These are phyloP conservation scores for Rosa chinensis DNA, from an alignment of 306 rosid species.

Conservation along the genomic window DNA sequence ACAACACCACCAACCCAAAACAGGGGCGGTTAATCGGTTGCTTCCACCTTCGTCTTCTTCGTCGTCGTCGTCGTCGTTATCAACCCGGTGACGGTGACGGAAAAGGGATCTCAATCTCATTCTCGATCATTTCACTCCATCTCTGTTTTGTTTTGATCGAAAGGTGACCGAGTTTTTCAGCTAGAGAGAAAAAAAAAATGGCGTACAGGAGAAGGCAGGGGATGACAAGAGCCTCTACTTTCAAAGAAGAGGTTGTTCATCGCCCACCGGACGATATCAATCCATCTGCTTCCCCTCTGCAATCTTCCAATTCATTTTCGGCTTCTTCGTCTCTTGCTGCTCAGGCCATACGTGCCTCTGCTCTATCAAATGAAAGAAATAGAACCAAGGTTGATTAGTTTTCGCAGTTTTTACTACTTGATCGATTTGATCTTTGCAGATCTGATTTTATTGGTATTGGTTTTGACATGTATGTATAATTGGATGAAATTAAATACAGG, in stretches of 20 bases:
- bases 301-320: slow-evolving; percentile 34
- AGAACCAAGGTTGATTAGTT: slow-evolving; percentile 58
- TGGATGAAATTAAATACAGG: slow-evolving; percentile 38
- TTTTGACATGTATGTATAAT: neutral
- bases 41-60: neutral
- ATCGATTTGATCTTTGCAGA: neutral
- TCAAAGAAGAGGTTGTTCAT: slow-evolving; percentile 71
- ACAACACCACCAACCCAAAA: neutral
- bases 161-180: neutral
- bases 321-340: slow-evolving; percentile 61
- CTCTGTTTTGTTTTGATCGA: neutral
- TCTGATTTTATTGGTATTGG: neutral
- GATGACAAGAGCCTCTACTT: slow-evolving; percentile 65
- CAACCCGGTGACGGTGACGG: slow-evolving; percentile 9
- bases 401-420: neutral
- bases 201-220: slow-evolving; percentile 93
- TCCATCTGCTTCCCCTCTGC: slow-evolving; percentile 29
- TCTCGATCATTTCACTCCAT: neutral
- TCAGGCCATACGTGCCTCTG: slow-evolving; percentile 77
- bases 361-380: slow-evolving; percentile 43
- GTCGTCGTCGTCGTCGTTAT: slow-evolving; percentile 6
- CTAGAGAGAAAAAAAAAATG: slow-evolving; percentile 32
- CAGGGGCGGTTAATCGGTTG: neutral
- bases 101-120: neutral
- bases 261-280: slow-evolving; percentile 27